Conservation (phyloP, 2,329 filamentous ascomycete genomes). For the Tolypocladium capitatum region DNA sequence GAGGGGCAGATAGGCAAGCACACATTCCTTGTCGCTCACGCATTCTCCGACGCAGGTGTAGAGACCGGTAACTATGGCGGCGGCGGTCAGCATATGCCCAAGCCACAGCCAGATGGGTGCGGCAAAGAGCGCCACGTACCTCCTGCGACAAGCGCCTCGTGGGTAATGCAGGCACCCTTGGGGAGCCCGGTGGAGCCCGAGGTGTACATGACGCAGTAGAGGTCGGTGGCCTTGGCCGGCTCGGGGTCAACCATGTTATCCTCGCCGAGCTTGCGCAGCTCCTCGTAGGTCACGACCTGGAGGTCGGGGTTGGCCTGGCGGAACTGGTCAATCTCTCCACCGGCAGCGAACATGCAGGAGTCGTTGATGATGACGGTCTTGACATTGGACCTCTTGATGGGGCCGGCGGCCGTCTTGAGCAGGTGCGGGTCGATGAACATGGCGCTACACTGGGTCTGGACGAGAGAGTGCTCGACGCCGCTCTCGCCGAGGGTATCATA, state of each 20-base stretch:
- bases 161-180: conserved; percentile 76
- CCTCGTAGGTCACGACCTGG: conserved; percentile 38
- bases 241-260: conserved; percentile 58
- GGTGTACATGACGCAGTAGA: conserved; percentile 78
- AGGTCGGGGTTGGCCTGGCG: conserved; percentile 41
- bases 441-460: conserved; percentile 65
- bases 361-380: conserved; percentile 52
- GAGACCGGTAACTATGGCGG: conserved; percentile 55
- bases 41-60: conserved; percentile 64
- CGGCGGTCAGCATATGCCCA: not conserved
- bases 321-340: conserved; percentile 40
- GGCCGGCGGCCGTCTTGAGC: conserved; percentile 42
- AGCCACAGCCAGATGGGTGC: not conserved
- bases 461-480: conserved; percentile 74
- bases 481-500: conserved; percentile 85
- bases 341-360: conserved; percentile 35
- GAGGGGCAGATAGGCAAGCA: conserved; percentile 85
- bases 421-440: conserved; percentile 84
- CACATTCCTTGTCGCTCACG: conserved; percentile 61
- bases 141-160: conserved; percentile 67
- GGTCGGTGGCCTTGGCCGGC: conserved; percentile 59
- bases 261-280: conserved; percentile 44
- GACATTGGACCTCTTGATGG: conserved; percentile 44
- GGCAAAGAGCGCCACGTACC: conserved; percentile 24
- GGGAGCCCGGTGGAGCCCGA: conserved; percentile 82